These are phyloP conservation scores for Cryptococcus maquisensis DNA, from an alignment of 1,284 basidiomycete species.

Conservation along the genomic window DNA sequence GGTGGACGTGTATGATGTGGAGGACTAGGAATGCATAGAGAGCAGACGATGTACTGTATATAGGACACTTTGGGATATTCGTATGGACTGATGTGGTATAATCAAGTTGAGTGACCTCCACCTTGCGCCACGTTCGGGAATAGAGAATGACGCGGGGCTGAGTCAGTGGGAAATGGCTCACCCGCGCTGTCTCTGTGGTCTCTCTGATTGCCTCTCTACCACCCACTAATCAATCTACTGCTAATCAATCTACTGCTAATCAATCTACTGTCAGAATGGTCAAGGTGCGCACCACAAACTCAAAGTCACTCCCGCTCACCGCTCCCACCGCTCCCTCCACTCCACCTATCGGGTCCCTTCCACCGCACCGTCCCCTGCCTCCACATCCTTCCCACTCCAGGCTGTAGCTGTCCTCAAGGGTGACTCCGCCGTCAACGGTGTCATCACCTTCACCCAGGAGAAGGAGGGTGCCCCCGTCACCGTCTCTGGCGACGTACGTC, in stretches of 20 bases:
- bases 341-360: constrained; percentile 9
- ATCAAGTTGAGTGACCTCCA: not conserved
- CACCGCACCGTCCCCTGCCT: not conserved
- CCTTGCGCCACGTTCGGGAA: no score
- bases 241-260: no score
- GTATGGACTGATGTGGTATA: not conserved
- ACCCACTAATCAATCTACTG: no score
- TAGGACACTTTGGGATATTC: not conserved
- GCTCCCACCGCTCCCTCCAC: not conserved
- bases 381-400: constrained; percentile 42
- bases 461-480: constrained; percentile 56
- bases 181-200: no score
- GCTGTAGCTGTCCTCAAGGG: constrained; percentile 66
- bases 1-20: constrained; percentile 6
- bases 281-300: constrained; percentile 27
- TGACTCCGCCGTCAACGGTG: constrained; percentile 59
- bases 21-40: no score
- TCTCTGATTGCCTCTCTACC: no score
- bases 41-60: not conserved
- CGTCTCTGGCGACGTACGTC: constrained; percentile 56
- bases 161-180: no score
- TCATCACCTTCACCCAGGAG: constrained; percentile 62
- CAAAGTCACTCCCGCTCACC: not conserved
- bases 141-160: no score
- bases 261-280: constrained; percentile 34